Base-by-base conservation (phyloP, 441 rosid species). In the Capsella rubella region DNA sequence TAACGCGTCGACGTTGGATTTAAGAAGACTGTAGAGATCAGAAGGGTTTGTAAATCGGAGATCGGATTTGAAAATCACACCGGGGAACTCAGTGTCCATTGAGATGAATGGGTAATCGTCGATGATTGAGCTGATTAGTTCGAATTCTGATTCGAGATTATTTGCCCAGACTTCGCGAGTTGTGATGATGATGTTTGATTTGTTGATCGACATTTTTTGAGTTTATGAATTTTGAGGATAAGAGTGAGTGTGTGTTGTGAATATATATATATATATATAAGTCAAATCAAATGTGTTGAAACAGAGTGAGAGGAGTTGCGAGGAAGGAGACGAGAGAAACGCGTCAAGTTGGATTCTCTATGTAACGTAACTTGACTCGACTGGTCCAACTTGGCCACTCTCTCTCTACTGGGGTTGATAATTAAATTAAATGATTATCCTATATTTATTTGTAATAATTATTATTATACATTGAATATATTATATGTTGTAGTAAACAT, bases 41-140 rank as follows among this genome's bases (percentile, higher is more conserved):
- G 66, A 61, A 0, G 97, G 88, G 9, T 45, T 76, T 25, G 77
- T 79, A 8, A 28, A 67, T 50, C 15, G 69, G 29, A 65, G 10
- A 60, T 78, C 5, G 59, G 56, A 5, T 68, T 83, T 85, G 74
- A 73, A 83, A 56, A 93, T 79, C 25, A 93, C 43, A 15, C 97
- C 97, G 9, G 97, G 97, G 62, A 91, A 93, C 47, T 93, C 97
- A 0, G 97, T 93, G 73, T 93, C 98, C 98, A 93, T 93, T 21
- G 97, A 90, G 61, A 90, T 82, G 69, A 77, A 87, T 2, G 96
- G 93, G 66, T 67, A 93, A 5, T 72, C 74, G 12, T 87, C 90
- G 69, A 93, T 76, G 13, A 83, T 10, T 3, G 82, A 76, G 2
- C 93, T 69, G 53, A 91, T 88, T 18, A 91, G 72, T 12, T 80